phyloP scores from a whole-genome alignment of 2,329 filamentous ascomycete genomes.

The Zelopaecilomyces penicillatus region DNA sequence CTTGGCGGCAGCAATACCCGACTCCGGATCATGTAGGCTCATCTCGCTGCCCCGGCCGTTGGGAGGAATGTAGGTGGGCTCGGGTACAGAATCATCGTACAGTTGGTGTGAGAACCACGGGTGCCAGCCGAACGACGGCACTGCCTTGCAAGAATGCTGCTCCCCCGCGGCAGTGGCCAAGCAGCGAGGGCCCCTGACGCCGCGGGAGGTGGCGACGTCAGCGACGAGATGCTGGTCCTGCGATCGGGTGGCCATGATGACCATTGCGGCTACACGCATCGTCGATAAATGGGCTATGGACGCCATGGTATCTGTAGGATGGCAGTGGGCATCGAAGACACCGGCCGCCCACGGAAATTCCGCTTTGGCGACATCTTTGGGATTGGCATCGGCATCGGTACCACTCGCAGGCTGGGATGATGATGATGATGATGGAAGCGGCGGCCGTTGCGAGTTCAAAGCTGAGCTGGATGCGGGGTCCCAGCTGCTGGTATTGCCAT shows the following conservation, averaged over 20 bases:
- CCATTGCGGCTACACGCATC: conserved; percentile 60
- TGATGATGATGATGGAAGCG: no score
- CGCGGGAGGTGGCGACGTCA: conserved; percentile 49
- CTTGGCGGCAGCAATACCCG: conserved; percentile 28
- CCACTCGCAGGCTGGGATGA: no score
- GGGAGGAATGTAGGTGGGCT: conserved; percentile 27
- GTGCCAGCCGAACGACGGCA: conserved; percentile 81
- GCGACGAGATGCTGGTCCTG: conserved; percentile 69
- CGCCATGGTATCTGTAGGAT: conserved; percentile 70
- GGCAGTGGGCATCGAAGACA: conserved; percentile 73
- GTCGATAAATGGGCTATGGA: conserved; percentile 46
- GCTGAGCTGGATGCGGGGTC: no score
- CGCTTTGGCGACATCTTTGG: background rate
- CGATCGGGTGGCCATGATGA: conserved; percentile 68
- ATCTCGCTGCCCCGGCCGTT: conserved; percentile 11
- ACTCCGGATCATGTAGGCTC: no score
- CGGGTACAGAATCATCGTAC: conserved; percentile 47
- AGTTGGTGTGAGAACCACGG: conserved; percentile 79
- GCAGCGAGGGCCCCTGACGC: conserved; percentile 23
- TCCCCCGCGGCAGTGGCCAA: background rate
- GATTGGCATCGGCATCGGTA: no score
- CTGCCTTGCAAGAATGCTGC: conserved; percentile 16
- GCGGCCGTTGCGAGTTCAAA: no score
- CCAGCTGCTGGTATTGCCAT: no score
- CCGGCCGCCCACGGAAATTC: conserved; percentile 62